A percentile compares a stretch with the other conserved stretches of the same genome.
Conservation (phyloP, 371 early-diverging fungal species). For the Mortierella polycephala region DNA sequence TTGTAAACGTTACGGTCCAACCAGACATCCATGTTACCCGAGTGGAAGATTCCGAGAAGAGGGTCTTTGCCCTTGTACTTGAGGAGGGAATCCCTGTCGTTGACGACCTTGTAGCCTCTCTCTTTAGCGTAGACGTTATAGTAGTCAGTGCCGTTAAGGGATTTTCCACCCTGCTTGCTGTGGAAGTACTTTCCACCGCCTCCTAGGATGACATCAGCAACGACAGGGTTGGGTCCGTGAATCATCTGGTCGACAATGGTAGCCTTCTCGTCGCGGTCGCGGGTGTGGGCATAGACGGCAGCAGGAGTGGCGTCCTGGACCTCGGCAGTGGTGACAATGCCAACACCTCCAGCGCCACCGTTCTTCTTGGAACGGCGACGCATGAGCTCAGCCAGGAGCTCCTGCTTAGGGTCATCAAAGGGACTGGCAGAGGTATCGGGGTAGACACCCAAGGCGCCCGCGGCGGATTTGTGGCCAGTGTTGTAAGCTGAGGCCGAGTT, state of each 20-base stretch:
- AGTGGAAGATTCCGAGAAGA: slow-evolving; percentile 77
- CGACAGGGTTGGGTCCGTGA: slow-evolving; percentile 67
- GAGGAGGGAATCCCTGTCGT: slow-evolving; percentile 62
- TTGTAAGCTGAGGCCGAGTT: slow-evolving; percentile 80
- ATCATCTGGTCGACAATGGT: slow-evolving; percentile 74
- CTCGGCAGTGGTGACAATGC: slow-evolving; percentile 79
- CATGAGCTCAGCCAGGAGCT: slow-evolving; percentile 74
- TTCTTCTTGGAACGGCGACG: slow-evolving; percentile 76
- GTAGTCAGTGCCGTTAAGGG: slow-evolving; percentile 68
- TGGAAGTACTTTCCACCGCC: slow-evolving; percentile 73
- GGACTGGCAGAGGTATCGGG: slow-evolving; percentile 63
- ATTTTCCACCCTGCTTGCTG: slow-evolving; percentile 56
- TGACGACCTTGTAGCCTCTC: slow-evolving; percentile 71
- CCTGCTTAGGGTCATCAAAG: slow-evolving; percentile 73
- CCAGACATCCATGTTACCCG: slow-evolving; percentile 74
- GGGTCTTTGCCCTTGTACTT: slow-evolving; percentile 65
- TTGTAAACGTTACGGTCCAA: slow-evolving; percentile 74
- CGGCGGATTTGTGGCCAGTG: slow-evolving; percentile 74
- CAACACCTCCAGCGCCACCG: slow-evolving; percentile 63
- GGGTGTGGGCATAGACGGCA: slow-evolving; percentile 74
- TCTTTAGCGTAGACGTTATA: slow-evolving; percentile 60
- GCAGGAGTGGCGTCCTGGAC: slow-evolving; percentile 82
- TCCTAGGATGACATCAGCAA: slow-evolving; percentile 77
- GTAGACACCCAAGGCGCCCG: slow-evolving; percentile 74
- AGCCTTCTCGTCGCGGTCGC: slow-evolving; percentile 60